Percentiles rank a stretch among this genome's conserved stretches.
Conservation (phyloP, 1,139 yeast species). For the Magnusiomyces sp. region DNA sequence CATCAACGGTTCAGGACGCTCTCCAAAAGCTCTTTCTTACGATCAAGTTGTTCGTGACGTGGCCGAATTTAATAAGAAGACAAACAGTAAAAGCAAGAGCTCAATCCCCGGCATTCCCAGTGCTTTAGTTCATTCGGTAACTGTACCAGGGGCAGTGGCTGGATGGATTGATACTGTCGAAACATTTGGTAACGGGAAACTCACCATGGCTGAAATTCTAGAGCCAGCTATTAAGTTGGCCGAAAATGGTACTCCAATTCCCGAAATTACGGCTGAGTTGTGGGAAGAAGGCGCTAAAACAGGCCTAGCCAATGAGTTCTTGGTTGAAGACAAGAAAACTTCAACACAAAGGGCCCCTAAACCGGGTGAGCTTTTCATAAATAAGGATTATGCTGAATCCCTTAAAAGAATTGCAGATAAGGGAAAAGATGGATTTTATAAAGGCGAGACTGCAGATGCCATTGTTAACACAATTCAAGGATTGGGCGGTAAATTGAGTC, state of each 20-base stretch:
- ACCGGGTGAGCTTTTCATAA: conserved; percentile 53
- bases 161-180: conserved; percentile 67
- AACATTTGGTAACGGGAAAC: conserved; percentile 66
- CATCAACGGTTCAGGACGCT: conserved; percentile 69
- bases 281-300: conserved; percentile 39
- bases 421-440: conserved; percentile 62
- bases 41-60: not conserved
- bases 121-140: conserved; percentile 50
- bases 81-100: conserved; percentile 2
- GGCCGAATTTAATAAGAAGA: not conserved
- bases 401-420: conserved; percentile 43
- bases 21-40: conserved; percentile 41
- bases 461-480: conserved; percentile 47
- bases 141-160: conserved; percentile 72
- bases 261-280: conserved; percentile 47
- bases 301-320: not conserved
- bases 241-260: conserved; percentile 56
- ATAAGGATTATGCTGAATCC: conserved; percentile 47
- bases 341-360: conserved; percentile 38
- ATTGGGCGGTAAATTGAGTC: conserved; percentile 49
- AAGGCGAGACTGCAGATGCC: conserved; percentile 58
- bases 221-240: conserved; percentile 68
- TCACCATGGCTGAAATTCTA: conserved; percentile 49
- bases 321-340: not conserved
- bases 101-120: conserved; percentile 31